Percentiles rank a stretch among this genome's conserved stretches.
These are phyloP conservation scores for Heliosperma pusillum DNA, from an alignment of 148 eudicot genomes.

Conservation along the genomic window DNA sequence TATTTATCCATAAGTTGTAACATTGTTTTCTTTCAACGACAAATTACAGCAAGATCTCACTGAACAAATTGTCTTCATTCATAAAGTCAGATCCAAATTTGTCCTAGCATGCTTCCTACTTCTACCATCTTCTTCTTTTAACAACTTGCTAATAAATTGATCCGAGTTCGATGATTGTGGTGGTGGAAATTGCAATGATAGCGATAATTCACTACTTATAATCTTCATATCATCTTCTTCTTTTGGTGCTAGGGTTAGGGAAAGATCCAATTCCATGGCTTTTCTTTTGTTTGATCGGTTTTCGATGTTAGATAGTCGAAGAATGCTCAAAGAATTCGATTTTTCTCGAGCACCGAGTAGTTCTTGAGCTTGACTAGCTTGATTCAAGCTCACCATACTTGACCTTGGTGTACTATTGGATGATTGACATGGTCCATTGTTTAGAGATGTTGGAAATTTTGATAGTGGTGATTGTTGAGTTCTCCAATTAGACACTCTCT, in stretches of 20 bases:
- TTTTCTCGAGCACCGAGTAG: conserved; percentile 11
- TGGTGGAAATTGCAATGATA: conserved; percentile 27
- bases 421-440: conserved; percentile 4
- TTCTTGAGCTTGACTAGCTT: conserved; percentile 18
- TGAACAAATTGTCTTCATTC: conserved; percentile 56
- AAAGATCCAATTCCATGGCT: conserved; percentile 43
- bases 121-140: conserved; percentile 22
- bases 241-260: conserved; percentile 36
- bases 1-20: conserved; percentile 25
- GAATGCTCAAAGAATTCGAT: conserved; percentile 11
- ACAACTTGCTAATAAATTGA: conserved; percentile 16
- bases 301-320: conserved; percentile 5
- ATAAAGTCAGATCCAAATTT: conserved; percentile 67
- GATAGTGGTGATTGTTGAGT: conserved; percentile 12
- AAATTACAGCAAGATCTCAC: conserved; percentile 57
- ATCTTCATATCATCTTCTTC: not conserved
- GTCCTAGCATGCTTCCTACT: conserved; percentile 32
- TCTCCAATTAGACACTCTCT: conserved; percentile 30
- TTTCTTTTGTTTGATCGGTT: conserved; percentile 35
- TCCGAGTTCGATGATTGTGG: conserved; percentile 12
- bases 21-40: conserved; percentile 23
- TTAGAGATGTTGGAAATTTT: conserved; percentile 10
- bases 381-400: conserved; percentile 14
- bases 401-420: conserved; percentile 11
- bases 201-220: conserved; percentile 24